A percentile compares a stretch with the other conserved stretches of the same genome.
Conservation (phyloP, 1,284 basidiomycete genomes). For the Cronartium quercuum region DNA sequence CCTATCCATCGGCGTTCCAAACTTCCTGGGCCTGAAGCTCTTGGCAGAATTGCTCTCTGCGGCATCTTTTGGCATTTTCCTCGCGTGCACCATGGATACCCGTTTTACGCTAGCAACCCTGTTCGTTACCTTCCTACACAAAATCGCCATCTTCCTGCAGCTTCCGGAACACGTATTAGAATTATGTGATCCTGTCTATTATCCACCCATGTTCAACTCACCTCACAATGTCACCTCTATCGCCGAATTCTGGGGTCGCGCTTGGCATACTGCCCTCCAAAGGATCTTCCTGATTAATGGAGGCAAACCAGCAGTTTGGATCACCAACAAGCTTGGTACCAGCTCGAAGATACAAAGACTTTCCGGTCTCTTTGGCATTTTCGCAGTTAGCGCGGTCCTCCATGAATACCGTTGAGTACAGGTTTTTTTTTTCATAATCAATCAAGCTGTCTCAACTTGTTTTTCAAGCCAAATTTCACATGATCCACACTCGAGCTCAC, state of each 20-base stretch:
- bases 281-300: background rate
- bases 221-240: background rate
- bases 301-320: slow-evolving; percentile 3
- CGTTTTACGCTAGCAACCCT: background rate
- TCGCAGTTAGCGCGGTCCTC: background rate
- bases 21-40: slow-evolving; percentile 9
- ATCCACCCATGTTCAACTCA: background rate
- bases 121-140: background rate
- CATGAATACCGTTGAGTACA: slow-evolving; percentile 1
- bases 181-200: background rate
- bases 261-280: background rate
- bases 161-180: background rate
- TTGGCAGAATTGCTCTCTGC: background rate
- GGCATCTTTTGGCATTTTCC: background rate
- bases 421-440: background rate
- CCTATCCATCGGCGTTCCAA: background rate
- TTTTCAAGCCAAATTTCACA: background rate
- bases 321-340: background rate
- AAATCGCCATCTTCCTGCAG: background rate
- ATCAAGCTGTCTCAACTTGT: background rate
- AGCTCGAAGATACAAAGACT: background rate
- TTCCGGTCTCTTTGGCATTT: background rate
- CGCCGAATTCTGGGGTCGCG: background rate
- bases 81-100: background rate
- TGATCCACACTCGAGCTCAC: too few relatives aligned